Evolutionary conservation across 169 alveolate species (phyloP).

Genomic region (Cryptosporidium ubiquitum): DNA sequence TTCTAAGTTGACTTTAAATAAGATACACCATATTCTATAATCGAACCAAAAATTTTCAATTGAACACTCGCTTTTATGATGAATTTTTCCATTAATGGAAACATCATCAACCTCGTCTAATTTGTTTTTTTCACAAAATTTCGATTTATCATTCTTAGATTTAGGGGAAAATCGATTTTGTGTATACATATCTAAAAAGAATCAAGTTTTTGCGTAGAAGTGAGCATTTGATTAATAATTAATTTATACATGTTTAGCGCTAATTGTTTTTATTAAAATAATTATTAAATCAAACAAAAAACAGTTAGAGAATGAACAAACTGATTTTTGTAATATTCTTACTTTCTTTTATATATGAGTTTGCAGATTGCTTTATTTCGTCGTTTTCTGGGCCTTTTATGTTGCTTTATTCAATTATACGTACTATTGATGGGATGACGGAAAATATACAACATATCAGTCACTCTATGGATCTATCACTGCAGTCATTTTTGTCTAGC

Average conservation of each 20-base stretch:
- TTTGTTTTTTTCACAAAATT: not conserved
- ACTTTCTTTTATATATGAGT: not conserved
- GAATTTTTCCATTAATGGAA: not conserved
- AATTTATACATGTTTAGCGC: not conserved
- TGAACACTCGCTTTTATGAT: not conserved
- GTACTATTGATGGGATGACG: slow-evolving; percentile 65
- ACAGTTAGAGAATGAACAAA: not conserved
- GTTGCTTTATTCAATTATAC: slow-evolving; percentile 35
- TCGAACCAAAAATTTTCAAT: slow-evolving; percentile 55
- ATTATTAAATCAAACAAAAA: not conserved
- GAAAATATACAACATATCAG: slow-evolving; percentile 64
- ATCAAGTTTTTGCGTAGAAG: not conserved
- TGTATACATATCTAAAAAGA: not conserved
- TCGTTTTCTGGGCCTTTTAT: slow-evolving; percentile 47
- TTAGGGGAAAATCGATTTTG: not conserved
- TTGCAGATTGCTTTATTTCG: slow-evolving; percentile 29
- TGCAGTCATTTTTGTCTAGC: slow-evolving; percentile 65
- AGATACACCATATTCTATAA: slow-evolving; percentile 58
- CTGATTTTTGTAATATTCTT: not conserved
- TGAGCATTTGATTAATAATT: not conserved
- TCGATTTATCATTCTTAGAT: not conserved
- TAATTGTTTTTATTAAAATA: not conserved
- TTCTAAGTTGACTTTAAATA: not conserved
- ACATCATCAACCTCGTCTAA: not conserved
- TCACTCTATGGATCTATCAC: slow-evolving; percentile 51